Base-by-base conservation (phyloP, 2,329 filamentous ascomycete genomes). In the Penicillium sp. region DNA sequence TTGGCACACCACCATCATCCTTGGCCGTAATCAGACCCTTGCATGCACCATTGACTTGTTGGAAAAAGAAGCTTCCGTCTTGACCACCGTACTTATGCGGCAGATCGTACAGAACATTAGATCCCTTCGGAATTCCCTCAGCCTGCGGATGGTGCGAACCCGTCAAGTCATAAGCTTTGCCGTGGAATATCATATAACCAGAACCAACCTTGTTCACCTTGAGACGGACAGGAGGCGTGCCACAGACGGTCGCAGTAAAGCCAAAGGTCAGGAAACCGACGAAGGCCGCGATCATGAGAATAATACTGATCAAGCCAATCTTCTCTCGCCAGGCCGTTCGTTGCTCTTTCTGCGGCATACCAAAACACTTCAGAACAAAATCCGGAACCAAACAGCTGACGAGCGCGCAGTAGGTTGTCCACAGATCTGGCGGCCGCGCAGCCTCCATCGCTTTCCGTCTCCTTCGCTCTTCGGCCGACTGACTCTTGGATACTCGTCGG, bases 231-330 rank as follows among this genome's bases (percentile, higher is more conserved):
- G 86, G 85, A 8, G 91, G 87, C 2, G 77, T 75, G 14, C 89
- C 86, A 72, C 94, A 99, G 16, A 99, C 94, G 4, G 87, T 87
- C 56, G 89, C 84, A 3, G 91, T 97, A 75, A 99, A 99, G 40
- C 94, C 94, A 68, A 99, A 99, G 0, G 94, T 99, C 50, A 99
- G 79, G 77, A 93, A 99, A 69, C 94, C 94, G 44, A 99, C 93
- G 68, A 92, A 86, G 9, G 86, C 83, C 80, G 92, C 95, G 70
- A 97, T 92, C 56, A 88, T 70, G 28, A 96, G 70, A 70, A 99
- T 99, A 69, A 99, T 87, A 76, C 92, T 96, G 77, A 97, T 90
- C 54, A 99, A 78, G 2, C 94, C 94, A 81, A 99, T 95, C 82
- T 99, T 99, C 72, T 99, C 94, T 62, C 94, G 86, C 94, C 94